phyloP scores from a whole-genome alignment of 768 basidiomycete genomes.

The Lentinula lateritia region DNA sequence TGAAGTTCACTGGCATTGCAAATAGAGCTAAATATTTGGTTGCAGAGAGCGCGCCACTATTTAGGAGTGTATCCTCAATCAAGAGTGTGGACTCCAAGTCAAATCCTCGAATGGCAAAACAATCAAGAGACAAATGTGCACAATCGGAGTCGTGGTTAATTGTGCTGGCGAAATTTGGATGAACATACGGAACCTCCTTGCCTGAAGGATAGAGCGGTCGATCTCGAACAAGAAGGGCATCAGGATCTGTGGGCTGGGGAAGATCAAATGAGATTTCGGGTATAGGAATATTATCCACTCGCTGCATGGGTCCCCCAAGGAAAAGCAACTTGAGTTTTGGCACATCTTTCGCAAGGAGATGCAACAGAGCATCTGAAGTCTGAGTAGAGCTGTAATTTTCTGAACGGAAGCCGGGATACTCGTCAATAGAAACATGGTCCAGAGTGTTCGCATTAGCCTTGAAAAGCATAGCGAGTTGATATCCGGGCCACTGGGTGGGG shows the following conservation, averaged over 20 bases:
- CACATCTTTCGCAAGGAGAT: neutral
- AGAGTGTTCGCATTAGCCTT: neutral
- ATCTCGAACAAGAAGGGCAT: neutral
- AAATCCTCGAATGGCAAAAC: neutral
- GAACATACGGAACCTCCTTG: neutral
- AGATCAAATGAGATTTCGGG: no score
- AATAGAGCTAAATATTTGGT: neutral
- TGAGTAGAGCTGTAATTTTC: neutral
- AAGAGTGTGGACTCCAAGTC: neutral
- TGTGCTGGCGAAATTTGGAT: neutral
- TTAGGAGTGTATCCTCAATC: slow-evolving; percentile 1
- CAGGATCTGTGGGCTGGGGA: neutral
- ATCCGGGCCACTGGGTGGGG: neutral
- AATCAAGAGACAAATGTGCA: neutral
- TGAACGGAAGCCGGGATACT: slow-evolving; percentile 1
- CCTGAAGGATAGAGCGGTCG: neutral
- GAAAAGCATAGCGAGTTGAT: neutral
- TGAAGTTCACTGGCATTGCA: neutral
- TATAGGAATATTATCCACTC: no score
- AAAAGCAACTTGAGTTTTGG: neutral
- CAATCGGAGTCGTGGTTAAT: no score
- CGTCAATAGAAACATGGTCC: neutral
- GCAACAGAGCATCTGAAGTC: neutral
- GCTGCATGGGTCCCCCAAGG: neutral
- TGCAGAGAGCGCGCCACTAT: neutral